phyloP scores from a whole-genome alignment of 1,284 basidiomycete species.

The Xerocomus nothofagi region DNA sequence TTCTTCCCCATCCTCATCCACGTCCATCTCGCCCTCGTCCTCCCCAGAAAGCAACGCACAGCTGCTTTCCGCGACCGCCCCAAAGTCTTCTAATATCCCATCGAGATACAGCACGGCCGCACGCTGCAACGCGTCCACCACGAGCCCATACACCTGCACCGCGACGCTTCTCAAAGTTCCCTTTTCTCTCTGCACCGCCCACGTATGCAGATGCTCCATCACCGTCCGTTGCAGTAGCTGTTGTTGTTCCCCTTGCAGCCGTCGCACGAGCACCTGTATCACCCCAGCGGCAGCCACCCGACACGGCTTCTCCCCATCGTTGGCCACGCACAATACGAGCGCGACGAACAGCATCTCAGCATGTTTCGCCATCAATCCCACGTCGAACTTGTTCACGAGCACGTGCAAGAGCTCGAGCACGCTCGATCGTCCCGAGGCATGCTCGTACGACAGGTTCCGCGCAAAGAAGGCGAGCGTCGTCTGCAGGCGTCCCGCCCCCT shows the following conservation, averaged over 20 bases:
- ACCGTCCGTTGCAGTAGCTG: constrained; percentile 39
- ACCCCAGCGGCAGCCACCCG: constrained; percentile 85
- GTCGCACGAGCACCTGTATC: constrained; percentile 72
- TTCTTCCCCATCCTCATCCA: constrained; percentile 33
- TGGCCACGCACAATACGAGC: constrained; percentile 90
- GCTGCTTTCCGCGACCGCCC: constrained; percentile 50
- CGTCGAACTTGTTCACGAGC: constrained; percentile 84
- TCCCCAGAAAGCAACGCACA: constrained; percentile 39
- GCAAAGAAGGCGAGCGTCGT: constrained; percentile 92
- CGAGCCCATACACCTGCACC: constrained; percentile 79
- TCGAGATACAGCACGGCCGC: constrained; percentile 51
- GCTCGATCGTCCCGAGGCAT: constrained; percentile 88
- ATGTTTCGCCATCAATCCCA: constrained; percentile 75
- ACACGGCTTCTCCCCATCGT: constrained; percentile 90
- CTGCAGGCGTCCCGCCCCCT: constrained; percentile 88
- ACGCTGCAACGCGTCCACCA: constrained; percentile 64
- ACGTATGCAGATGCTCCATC: constrained; percentile 74
- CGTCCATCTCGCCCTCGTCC: constrained; percentile 41
- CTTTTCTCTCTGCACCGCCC: constrained; percentile 71
- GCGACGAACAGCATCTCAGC: constrained; percentile 91
- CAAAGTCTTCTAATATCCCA: constrained; percentile 61
- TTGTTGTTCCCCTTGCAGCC: constrained; percentile 63
- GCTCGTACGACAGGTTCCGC: constrained; percentile 90
- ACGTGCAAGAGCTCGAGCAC: constrained; percentile 90
- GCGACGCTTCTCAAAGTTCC: constrained; percentile 69